Conservation (phyloP, 371 early-diverging fungal genomes). For the Apophysomyces ossiformis region DNA sequence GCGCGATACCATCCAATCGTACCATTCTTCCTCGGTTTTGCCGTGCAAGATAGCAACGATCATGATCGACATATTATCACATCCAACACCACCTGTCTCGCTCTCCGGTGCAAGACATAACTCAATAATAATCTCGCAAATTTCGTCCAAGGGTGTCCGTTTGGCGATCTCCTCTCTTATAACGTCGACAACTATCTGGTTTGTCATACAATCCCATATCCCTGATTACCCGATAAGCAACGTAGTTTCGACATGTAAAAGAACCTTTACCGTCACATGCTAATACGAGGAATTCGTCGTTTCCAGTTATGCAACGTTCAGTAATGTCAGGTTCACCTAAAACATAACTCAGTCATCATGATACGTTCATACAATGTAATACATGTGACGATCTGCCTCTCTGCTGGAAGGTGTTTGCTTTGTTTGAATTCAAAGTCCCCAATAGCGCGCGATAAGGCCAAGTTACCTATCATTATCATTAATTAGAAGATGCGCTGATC, state of each 20-base stretch:
- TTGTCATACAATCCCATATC: conserved; percentile 97
- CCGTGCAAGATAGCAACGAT: conserved; percentile 89
- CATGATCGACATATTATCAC: conserved; percentile 98
- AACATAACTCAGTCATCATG: background rate
- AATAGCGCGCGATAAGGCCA: conserved; percentile 95
- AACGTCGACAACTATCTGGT: conserved; percentile 88
- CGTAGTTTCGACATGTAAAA: background rate
- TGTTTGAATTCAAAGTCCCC: conserved; percentile 99
- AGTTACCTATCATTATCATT: conserved; percentile 62
- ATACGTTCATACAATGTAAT: conserved; percentile 14
- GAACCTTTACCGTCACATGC: conserved; percentile 91
- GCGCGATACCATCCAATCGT: conserved; percentile 47
- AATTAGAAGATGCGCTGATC: background rate
- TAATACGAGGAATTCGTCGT: conserved; percentile 91
- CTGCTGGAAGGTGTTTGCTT: conserved; percentile 71
- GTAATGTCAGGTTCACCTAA: conserved; percentile 83
- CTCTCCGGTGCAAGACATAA: conserved; percentile 86
- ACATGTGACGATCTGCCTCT: conserved; percentile 92
- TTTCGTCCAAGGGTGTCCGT: conserved; percentile 58
- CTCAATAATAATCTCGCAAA: conserved; percentile 92
- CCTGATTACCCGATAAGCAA: conserved; percentile 45
- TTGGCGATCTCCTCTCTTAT: conserved; percentile 71
- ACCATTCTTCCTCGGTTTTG: conserved; percentile 76
- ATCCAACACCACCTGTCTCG: conserved; percentile 90
- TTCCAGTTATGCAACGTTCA: conserved; percentile 60